Base-by-base conservation (phyloP, 805 yeast genomes). In the Starmerella apis region DNA sequence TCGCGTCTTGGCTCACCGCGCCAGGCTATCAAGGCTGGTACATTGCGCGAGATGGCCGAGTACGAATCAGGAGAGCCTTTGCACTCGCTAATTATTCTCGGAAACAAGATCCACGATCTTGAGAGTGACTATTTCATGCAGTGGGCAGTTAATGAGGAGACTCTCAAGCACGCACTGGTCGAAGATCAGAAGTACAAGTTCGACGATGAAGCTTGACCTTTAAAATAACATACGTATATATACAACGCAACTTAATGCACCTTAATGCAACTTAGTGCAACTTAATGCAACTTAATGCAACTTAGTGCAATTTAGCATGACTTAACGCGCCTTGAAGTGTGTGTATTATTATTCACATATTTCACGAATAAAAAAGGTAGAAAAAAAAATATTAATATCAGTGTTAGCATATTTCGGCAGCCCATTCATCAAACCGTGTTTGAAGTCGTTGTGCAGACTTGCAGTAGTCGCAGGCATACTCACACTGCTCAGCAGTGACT, bases 51-150 rank as follows among this genome's bases (percentile, higher is more conserved):
- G 60, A 70, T 90, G 63, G 75, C 85, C 7, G 77, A 78, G 44
- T 87, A 85, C 62, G 96, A 88, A 56, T 78, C 94, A 11, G 98
- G 98, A 39, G 95, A 80, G 61, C 98, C 98, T 25, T 71, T 90
- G 59, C 98, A 90, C 65, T 86, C 97, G 9, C 75, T 90, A 60
- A 80, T 90, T 45, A 80, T 90, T 69, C 72, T 90, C 48, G 98
- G 98, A 22, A 94, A 75, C 90, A 81, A 69, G 35, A 88, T 87
- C 22, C 98, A 90, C 62, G 97, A 90, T 54, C 74, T 90, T 52
- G 98, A 90, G 65, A 67, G 86, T 59, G 96, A 88, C 58, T 90
- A 81, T 63, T 68, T 92, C 64, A 70, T 81, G 53, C 88, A 79
- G 59, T 90, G 78, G 67, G 83, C 83, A 27, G 81, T 78, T 50